Base-by-base conservation (phyloP, 495 filamentous ascomycete species). In the Thozetella sp. region DNA sequence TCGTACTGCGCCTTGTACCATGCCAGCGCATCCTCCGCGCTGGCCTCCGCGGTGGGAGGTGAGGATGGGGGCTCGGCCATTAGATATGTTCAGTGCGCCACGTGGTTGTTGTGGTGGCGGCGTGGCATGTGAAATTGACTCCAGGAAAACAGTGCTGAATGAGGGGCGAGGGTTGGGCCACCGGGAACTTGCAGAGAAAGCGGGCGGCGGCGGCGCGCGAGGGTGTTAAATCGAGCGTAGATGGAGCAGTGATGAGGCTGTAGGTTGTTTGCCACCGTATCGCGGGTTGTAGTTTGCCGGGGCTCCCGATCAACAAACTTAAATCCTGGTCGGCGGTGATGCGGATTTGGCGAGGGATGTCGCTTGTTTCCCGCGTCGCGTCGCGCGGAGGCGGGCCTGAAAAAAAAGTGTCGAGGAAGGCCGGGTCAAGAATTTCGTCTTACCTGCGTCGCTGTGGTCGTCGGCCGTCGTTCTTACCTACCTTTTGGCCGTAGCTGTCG, bases 1-100 rank as follows among this genome's bases (percentile, higher is more conserved):
- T 96, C 92, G 80, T 98, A 97, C 73, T 99, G 95, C 45, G 87
- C 74, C 75, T 99, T 98, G 81, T 98, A 98, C 81, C 93, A 96
- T 40, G 89, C 85, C 24, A 97, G 76, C 54, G 93, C 88, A 63
- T 93, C 88, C 68, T 90, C 86, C 27, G 80, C 71, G 24, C 79
- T 83, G 56, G 86, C 76, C 51, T 79, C 75, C 57, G 80, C 81
- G 63, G 75, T 84, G 26, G 86, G 83, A 54, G 83, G 84, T 52
- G 86, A 86, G 46, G 89, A 86, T 53, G 85, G 82, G 66, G 82
- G 76, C 65, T 88, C 87, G 54, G 88, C 84, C 80, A 88, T 86
- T 70, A 65, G 59, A 62, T 12, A 25, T 54, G 53, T 63, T 63
- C 64, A 68, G 23, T 45, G 52, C 22, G 64, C 54, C 61, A 34